A percentile compares a stretch with the other conserved stretches of the same genome.
These are phyloP conservation scores for Clonostachys rhizophaga DNA, from an alignment of 2,329 filamentous ascomycete species.

Conservation along the genomic window DNA sequence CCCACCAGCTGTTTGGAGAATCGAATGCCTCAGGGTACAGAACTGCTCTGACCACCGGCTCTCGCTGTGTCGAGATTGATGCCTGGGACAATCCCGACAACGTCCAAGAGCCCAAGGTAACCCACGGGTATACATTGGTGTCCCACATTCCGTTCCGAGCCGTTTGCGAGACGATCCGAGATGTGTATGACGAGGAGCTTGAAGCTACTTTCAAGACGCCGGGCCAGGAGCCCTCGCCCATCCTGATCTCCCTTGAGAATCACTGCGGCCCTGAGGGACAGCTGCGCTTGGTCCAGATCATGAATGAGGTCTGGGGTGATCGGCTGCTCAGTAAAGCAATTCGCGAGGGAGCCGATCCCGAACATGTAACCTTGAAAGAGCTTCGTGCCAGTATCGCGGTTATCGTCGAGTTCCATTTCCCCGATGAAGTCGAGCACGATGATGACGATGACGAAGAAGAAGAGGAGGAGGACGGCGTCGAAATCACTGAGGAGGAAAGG, in stretches of 20 bases:
- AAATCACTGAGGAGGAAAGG: conserved; percentile 27
- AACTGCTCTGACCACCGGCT: conserved; percentile 55
- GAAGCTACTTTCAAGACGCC: conserved; percentile 26
- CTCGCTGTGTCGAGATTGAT: conserved; percentile 69
- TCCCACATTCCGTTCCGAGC: conserved; percentile 60
- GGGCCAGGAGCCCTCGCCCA: conserved; percentile 43
- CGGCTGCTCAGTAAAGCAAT: conserved; percentile 54
- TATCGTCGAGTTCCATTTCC: conserved; percentile 64
- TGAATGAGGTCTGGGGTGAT: conserved; percentile 58
- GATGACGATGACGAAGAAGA: conserved; percentile 26
- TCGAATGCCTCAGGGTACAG: conserved; percentile 61
- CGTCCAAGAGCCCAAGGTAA: conserved; percentile 62
- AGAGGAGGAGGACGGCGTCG: conserved; percentile 29
- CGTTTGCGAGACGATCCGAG: conserved; percentile 62
- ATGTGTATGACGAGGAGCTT: conserved; percentile 56
- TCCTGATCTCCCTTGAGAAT: conserved; percentile 64
- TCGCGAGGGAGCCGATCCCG: conserved; percentile 49
- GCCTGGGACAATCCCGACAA: conserved; percentile 64
- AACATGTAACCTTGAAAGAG: conserved; percentile 54
- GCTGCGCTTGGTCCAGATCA: conserved; percentile 56
- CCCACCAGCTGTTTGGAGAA: conserved; percentile 63
- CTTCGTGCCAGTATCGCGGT: conserved; percentile 60
- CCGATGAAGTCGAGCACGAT: conserved; percentile 34
- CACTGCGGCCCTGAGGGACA: conserved; percentile 59
- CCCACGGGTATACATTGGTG: conserved; percentile 65